Conservation (phyloP, 2,329 filamentous ascomycete genomes). For the Dactylonectria estremocensis region DNA sequence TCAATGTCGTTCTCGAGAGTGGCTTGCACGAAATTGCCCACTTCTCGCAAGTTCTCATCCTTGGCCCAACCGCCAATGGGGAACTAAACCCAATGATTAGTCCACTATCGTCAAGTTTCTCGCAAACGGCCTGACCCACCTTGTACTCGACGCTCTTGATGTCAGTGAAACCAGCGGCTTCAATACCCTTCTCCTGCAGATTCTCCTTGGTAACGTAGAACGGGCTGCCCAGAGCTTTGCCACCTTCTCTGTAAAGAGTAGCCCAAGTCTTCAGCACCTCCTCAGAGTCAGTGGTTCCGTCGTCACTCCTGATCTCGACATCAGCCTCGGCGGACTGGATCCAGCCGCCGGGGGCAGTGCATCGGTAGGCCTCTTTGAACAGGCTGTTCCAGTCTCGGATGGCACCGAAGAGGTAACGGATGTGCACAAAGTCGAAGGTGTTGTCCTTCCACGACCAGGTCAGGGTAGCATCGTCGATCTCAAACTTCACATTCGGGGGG, state of each 20-base stretch:
- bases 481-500: conserved; percentile 41
- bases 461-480: conserved; percentile 40
- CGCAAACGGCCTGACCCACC: neutral
- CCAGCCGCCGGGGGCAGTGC: conserved; percentile 40
- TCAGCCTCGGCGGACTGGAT: conserved; percentile 39
- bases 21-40: conserved; percentile 35
- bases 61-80: conserved; percentile 40
- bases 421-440: conserved; percentile 38
- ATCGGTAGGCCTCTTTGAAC: conserved; percentile 39
- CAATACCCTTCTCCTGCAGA: conserved; percentile 31
- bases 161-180: conserved; percentile 37
- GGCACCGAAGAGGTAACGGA: conserved; percentile 42
- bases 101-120: neutral
- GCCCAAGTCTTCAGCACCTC: conserved; percentile 23
- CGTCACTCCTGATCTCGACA: conserved; percentile 34
- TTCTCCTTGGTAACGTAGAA: conserved; percentile 35
- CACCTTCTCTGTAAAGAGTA: conserved; percentile 37
- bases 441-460: conserved; percentile 36
- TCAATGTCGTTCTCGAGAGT: conserved; percentile 43
- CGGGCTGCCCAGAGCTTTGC: conserved; percentile 13
- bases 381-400: conserved; percentile 37
- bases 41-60: conserved; percentile 32
- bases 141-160: conserved; percentile 41
- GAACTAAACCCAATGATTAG: conserved; percentile 13
- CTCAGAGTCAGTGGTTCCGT: conserved; percentile 32